These are phyloP conservation scores for Hirschfeldia incana DNA, from an alignment of 345 rosid genomes.

Conservation along the genomic window DNA sequence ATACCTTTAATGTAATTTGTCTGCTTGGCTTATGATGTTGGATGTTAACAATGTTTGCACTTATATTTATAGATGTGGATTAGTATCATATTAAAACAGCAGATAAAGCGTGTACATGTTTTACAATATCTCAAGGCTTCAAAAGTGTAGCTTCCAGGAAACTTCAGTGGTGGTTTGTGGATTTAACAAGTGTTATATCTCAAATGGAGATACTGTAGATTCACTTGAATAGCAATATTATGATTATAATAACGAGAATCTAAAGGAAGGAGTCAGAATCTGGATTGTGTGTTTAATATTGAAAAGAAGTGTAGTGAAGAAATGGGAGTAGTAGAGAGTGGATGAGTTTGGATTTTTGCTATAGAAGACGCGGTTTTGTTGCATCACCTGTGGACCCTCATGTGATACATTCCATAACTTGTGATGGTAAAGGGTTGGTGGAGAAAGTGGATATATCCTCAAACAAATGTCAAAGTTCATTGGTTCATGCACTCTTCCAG, in stretches of 20 bases:
- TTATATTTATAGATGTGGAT: slow-evolving; percentile 37
- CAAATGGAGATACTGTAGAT: slow-evolving; percentile 26
- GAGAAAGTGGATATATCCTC: slow-evolving; percentile 22
- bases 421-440: slow-evolving; percentile 35
- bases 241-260: slow-evolving; percentile 31
- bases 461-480: slow-evolving; percentile 29
- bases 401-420: slow-evolving; percentile 24
- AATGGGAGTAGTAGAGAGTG: slow-evolving; percentile 10
- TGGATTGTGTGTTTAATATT: slow-evolving; percentile 1
- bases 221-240: slow-evolving; percentile 20
- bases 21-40: slow-evolving; percentile 21
- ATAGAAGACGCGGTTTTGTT: slow-evolving; percentile 40
- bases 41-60: slow-evolving; percentile 10
- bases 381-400: slow-evolving; percentile 30
- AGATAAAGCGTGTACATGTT: slow-evolving; percentile 24
- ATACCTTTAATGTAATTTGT: neutral
- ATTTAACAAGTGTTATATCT: slow-evolving; percentile 32
- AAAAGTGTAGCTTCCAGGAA: slow-evolving; percentile 25
- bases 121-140: slow-evolving; percentile 9
- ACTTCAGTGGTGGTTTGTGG: slow-evolving; percentile 22
- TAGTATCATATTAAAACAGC: slow-evolving; percentile 25
- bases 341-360: slow-evolving; percentile 24
- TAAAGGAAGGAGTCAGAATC: slow-evolving; percentile 31
- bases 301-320: slow-evolving; percentile 25
- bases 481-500: neutral